A percentile compares a stretch with the other conserved stretches of the same genome.
Conservation (phyloP, 371 early-diverging fungal genomes). For the Mortierella sp. region DNA sequence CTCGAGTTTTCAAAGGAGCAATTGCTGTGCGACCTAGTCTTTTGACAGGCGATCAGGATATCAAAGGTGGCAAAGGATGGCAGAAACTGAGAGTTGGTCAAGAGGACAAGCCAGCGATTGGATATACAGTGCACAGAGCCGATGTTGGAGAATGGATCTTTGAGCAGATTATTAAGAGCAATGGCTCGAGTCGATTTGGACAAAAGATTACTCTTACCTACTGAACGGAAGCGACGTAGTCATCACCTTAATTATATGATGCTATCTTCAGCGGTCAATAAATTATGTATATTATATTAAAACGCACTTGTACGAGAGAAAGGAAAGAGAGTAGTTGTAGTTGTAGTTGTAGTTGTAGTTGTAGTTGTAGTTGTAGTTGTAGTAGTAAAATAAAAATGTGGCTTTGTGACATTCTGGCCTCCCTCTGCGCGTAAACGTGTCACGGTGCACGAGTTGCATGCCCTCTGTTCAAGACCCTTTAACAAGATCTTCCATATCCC, state of each 20-base stretch:
- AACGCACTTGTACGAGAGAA: too few species aligned
- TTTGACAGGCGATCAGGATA: slow-evolving; percentile 27
- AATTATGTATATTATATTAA: too few species aligned
- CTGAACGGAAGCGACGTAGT: too few species aligned
- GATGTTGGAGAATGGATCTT: slow-evolving; percentile 46
- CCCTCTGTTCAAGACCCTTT: not conserved
- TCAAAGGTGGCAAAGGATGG: slow-evolving; percentile 36
- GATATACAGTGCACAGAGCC: slow-evolving; percentile 16
- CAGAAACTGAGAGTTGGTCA: slow-evolving; percentile 26
- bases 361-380: too few species aligned
- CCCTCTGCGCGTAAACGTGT: slow-evolving; percentile 8
- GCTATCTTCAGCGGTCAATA: too few species aligned
- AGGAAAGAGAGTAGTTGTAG: too few species aligned
- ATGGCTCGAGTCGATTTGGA: slow-evolving; percentile 16
- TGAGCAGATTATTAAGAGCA: slow-evolving; percentile 27
- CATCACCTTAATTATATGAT: too few species aligned
- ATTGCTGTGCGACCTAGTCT: slow-evolving; percentile 34
- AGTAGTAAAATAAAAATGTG: too few species aligned
- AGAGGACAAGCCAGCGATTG: slow-evolving; percentile 23
- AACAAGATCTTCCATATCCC: not conserved
- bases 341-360: too few species aligned
- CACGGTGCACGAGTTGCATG: not conserved
- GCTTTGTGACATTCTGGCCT: too few species aligned
- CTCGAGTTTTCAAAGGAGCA: too few species aligned
- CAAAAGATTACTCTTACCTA: too few species aligned